phyloP scores from a whole-genome alignment of 371 early-diverging fungal genomes.

The Scutellospora calospora region DNA sequence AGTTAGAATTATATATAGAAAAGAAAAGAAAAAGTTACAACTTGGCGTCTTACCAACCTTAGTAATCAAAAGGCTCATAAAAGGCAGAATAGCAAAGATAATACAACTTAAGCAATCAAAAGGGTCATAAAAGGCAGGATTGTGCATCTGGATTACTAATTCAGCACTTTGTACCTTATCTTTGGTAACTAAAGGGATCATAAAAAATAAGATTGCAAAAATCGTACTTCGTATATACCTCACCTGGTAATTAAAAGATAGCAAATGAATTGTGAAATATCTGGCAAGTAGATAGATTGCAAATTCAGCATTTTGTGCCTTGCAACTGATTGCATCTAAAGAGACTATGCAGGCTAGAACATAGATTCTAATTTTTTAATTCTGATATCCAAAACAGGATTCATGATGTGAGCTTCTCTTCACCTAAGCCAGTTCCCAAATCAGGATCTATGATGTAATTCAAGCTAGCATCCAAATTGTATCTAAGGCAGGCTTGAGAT shows the following conservation, averaged over 20 bases:
- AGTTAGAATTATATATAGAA: too few relatives aligned
- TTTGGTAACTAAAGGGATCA: background rate
- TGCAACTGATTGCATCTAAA: too few relatives aligned
- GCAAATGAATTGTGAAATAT: background rate
- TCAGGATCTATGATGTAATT: too few relatives aligned
- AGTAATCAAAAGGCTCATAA: background rate
- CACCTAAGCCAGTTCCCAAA: too few relatives aligned
- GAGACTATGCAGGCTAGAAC: too few relatives aligned
- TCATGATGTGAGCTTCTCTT: too few relatives aligned
- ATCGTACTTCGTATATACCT: background rate
- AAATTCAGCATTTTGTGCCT: background rate
- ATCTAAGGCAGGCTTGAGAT: too few relatives aligned
- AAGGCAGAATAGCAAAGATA: background rate
- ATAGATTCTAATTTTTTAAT: too few relatives aligned
- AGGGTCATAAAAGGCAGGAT: background rate
- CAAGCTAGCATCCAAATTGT: too few relatives aligned
- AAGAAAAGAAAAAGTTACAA: background rate
- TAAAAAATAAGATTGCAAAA: background rate
- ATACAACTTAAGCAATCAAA: background rate
- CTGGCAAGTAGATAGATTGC: background rate
- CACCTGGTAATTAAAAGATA: background rate
- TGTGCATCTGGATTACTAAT: background rate
- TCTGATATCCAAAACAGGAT: too few relatives aligned
- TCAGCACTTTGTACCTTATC: slow-evolving; percentile 3
- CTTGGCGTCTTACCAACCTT: background rate